These are phyloP conservation scores for Astrothelium subdiscretum DNA, from an alignment of 495 filamentous ascomycete genomes.

Conservation along the genomic window DNA sequence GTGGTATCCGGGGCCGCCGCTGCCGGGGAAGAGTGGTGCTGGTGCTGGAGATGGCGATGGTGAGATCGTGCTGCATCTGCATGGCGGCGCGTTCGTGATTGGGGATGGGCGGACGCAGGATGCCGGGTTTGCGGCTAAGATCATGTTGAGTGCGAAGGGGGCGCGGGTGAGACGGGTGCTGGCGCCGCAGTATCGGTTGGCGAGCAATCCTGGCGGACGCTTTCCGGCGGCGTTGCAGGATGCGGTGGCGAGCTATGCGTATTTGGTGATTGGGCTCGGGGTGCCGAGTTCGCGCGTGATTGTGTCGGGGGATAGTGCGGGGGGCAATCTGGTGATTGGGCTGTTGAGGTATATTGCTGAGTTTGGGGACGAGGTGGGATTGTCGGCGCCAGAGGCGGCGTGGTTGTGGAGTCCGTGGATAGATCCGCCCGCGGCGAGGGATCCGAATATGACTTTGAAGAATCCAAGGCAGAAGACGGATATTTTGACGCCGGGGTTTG, in stretches of 20 bases:
- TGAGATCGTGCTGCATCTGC: constrained; percentile 37
- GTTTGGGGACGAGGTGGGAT: constrained; percentile 10
- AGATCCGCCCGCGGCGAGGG: constrained; percentile 12
- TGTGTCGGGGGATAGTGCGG: constrained; percentile 23
- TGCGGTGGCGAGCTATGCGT: constrained; percentile 16
- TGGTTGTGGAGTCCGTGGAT: constrained; percentile 34
- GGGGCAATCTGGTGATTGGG: constrained; percentile 18
- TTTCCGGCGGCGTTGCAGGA: constrained; percentile 27
- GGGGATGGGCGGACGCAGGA: constrained; percentile 29
- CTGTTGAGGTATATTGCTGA: constrained; percentile 20
- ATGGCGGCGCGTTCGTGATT: constrained; percentile 40
- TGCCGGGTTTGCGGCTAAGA: constrained; percentile 26
- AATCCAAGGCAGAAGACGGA: constrained; percentile 30
- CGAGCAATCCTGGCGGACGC: constrained; percentile 10
- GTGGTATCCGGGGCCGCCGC: constrained; percentile 29
- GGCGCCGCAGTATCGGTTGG: constrained; percentile 22
- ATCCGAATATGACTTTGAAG: constrained; percentile 8
- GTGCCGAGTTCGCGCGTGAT: constrained; percentile 16
- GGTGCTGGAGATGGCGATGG: neutral
- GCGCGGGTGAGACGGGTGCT: constrained; percentile 15
- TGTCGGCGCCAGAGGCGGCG: constrained; percentile 11
- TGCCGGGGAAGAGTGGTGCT: no score
- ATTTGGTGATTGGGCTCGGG: constrained; percentile 17
- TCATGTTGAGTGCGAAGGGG: constrained; percentile 12
- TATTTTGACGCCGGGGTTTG: constrained; percentile 25